Percentiles rank a stretch among this genome's conserved stretches.
These are phyloP conservation scores for Periconia macrospinosa DNA, from an alignment of 2,329 filamentous ascomycete genomes.

Conservation along the genomic window DNA sequence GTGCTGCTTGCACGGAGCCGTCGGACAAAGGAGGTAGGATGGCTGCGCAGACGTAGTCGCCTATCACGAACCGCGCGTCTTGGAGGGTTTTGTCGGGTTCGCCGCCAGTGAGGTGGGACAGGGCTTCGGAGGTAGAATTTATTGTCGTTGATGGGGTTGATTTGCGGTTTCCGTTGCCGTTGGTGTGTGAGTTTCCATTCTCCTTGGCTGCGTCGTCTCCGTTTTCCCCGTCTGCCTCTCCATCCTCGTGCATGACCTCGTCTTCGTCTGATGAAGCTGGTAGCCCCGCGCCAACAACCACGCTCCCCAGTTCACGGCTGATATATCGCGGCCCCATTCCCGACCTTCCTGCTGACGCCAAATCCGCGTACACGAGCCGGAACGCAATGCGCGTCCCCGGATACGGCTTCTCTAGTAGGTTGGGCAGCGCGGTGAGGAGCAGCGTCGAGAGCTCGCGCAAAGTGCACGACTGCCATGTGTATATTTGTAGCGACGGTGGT, in stretches of 20 bases:
- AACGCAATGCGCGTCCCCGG: slow-evolving; percentile 86
- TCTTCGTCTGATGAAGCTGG: slow-evolving; percentile 16
- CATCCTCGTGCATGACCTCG: slow-evolving; percentile 5
- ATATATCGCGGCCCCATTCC: slow-evolving; percentile 64
- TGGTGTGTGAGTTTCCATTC: neutral
- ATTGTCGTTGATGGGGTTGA: neutral
- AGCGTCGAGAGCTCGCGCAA: slow-evolving; percentile 79
- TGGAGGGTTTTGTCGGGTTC: slow-evolving; percentile 73
- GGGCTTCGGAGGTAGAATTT: slow-evolving; percentile 25
- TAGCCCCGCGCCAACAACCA: slow-evolving; percentile 64
- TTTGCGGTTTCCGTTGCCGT: neutral
- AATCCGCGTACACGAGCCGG: slow-evolving; percentile 82
- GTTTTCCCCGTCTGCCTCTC: slow-evolving; percentile 6
- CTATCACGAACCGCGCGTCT: slow-evolving; percentile 81
- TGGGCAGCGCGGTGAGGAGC: slow-evolving; percentile 68
- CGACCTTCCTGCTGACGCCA: slow-evolving; percentile 50
- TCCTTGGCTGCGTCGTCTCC: slow-evolving; percentile 10
- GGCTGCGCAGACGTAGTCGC: slow-evolving; percentile 84
- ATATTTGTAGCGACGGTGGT: slow-evolving; percentile 73
- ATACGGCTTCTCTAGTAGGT: slow-evolving; percentile 70
- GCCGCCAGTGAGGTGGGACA: slow-evolving; percentile 52
- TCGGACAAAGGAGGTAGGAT: slow-evolving; percentile 75
- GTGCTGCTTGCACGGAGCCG: slow-evolving; percentile 69
- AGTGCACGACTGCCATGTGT: slow-evolving; percentile 83
- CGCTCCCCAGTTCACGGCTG: slow-evolving; percentile 78